These are phyloP conservation scores for Podospora comata DNA, from an alignment of 495 filamentous ascomycete species.

Conservation along the genomic window DNA sequence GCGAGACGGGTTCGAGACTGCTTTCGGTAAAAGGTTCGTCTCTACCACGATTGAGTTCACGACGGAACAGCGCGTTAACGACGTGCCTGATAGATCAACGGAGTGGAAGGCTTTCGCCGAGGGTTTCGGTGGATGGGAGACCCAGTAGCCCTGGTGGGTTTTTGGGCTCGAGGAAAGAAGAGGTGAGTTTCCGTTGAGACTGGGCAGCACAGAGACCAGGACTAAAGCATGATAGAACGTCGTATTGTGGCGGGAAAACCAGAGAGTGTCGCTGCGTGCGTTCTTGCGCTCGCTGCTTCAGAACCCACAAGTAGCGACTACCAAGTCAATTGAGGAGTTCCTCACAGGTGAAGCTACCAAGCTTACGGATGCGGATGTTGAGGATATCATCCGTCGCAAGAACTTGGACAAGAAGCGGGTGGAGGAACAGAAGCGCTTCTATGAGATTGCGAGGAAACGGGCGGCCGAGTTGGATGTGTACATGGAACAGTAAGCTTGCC, in stretches of 20 bases:
- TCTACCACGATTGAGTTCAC: too few species aligned
- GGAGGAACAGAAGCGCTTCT: constrained; percentile 89
- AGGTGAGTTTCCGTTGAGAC: constrained; percentile 16
- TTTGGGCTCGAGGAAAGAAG: constrained; percentile 21
- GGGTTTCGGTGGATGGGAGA: constrained; percentile 36
- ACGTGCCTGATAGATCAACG: constrained; percentile 31
- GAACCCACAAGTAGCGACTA: constrained; percentile 76
- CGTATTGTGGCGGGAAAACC: constrained; percentile 80
- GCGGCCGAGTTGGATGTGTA: constrained; percentile 93
- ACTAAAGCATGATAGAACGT: constrained; percentile 37
- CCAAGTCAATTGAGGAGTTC: constrained; percentile 78
- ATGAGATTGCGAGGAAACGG: constrained; percentile 87
- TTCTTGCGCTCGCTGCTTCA: constrained; percentile 81
- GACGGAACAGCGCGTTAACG: neutral
- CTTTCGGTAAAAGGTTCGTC: constrained; percentile 41
- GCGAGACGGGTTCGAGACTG: constrained; percentile 37
- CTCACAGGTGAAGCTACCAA: constrained; percentile 64
- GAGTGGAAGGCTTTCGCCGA: constrained; percentile 38
- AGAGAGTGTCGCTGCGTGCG: constrained; percentile 86
- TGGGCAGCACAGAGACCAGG: neutral
- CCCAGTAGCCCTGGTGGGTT: constrained; percentile 24
- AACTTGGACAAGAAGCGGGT: constrained; percentile 82
- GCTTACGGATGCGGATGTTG: constrained; percentile 74
- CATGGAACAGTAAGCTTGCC: constrained; percentile 81
- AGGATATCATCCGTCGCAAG: constrained; percentile 75